Base-by-base conservation (phyloP, 768 basidiomycete species). In the Favolaschia claudopus region DNA sequence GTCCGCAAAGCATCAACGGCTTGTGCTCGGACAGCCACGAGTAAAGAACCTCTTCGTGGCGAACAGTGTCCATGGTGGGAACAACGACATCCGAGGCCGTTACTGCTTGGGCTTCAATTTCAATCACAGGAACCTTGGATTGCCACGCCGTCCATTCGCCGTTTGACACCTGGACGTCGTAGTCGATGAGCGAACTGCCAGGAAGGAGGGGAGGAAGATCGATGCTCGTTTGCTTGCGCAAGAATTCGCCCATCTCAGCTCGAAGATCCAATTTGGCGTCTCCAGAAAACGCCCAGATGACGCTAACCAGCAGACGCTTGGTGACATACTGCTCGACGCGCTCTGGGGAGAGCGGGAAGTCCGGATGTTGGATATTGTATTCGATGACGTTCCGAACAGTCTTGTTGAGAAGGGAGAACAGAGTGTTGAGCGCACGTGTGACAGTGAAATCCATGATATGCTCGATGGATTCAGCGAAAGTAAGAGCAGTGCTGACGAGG, bases 11-110 rank as follows among this genome's bases (percentile, higher is more conserved):
- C 87, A 99, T 92, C 52, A 99, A 84, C 19, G 97, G 97, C 69
- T 98, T 98, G 76, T 99, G 97, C 72, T 99, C 97, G 3, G 95
- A 95, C 7, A 99, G 80, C 97, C 97, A 99, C 1, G 96, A 98
- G 73, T 99, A 99, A 7, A 99, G 79, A 22, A 99, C 95, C 71
- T 99, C 96, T 73, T 99, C 97, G 72, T 99, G 97, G 39, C 97
- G 93, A 24, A 98, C 91, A 4, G 97, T 99, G 69, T 99, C 97
- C 82, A 99, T 89, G 4, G 97, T 99, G 2, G 97, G 97, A 31
- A 99, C 95, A 65, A 99, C 97, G 6, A 98, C 87, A 70, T 99
- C 97, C 9, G 97, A 87, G 7, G 96, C 93, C 4, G 95, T 96
- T 63, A 99, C 94, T 1, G 92, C 87, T 69, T 99, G 97, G 0